Evolutionary conservation across 495 filamentous ascomycete genomes (phyloP).

Genomic region (Delitschia confertaspora): DNA sequence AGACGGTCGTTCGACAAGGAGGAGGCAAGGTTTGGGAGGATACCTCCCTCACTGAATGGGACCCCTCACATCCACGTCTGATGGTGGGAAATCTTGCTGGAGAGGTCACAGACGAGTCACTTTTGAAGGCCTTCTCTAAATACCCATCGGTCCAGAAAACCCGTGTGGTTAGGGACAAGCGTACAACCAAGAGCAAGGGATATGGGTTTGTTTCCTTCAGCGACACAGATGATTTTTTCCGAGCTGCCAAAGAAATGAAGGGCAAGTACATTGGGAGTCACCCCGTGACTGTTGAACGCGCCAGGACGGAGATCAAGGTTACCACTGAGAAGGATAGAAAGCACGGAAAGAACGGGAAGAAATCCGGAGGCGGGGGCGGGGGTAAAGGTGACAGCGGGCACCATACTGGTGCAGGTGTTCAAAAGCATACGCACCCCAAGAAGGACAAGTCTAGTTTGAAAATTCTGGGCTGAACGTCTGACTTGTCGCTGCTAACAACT

Average conservation of each 20-base stretch:
- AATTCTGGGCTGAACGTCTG: neutral
- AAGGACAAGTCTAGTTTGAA: slow-evolving; percentile 13
- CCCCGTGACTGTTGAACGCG: slow-evolving; percentile 74
- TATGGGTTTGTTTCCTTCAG: slow-evolving; percentile 96
- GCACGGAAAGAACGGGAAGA: slow-evolving; percentile 26
- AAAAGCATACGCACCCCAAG: no score
- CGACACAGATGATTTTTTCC: slow-evolving; percentile 91
- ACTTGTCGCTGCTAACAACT: neutral
- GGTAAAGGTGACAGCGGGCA: no score
- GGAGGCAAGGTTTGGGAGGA: slow-evolving; percentile 90
- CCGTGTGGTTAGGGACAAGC: slow-evolving; percentile 90
- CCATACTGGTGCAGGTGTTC: no score
- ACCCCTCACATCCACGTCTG: slow-evolving; percentile 85
- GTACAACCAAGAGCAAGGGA: slow-evolving; percentile 87
- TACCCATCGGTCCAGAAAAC: slow-evolving; percentile 87
- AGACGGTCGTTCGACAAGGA: slow-evolving; percentile 75
- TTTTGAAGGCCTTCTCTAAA: slow-evolving; percentile 84
- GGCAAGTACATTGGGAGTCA: slow-evolving; percentile 98
- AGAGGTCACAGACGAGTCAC: slow-evolving; percentile 91
- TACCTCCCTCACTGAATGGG: slow-evolving; percentile 81
- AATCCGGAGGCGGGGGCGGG: no score
- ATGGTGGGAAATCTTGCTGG: slow-evolving; percentile 98
- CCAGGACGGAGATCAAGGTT: slow-evolving; percentile 78
- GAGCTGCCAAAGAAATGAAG: slow-evolving; percentile 93
- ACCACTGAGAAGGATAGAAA: slow-evolving; percentile 39